Evolutionary conservation across 352 stramenopile species (phyloP).

Genomic region (Phytopythium sindhum): DNA sequence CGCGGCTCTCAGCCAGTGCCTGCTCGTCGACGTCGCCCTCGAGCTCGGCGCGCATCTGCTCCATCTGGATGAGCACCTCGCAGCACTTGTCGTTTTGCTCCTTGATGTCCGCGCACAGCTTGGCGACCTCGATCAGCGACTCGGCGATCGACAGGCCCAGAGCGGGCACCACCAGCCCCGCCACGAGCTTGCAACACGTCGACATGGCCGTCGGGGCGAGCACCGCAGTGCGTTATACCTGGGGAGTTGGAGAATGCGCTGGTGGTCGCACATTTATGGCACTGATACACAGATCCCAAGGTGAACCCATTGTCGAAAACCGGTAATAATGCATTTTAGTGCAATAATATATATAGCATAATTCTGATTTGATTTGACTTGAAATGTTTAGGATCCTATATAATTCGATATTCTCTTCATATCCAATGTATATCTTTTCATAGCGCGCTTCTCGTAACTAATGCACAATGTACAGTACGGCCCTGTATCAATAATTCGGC

Average conservation of each 20-base stretch:
- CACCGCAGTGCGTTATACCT: background rate
- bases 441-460: no score
- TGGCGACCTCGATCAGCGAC: constrained; percentile 14
- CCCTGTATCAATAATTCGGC: no score
- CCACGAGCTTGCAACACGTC: constrained; percentile 20
- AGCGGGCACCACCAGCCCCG: constrained; percentile 12
- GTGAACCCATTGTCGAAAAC: background rate
- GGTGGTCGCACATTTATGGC: background rate
- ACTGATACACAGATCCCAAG: no score
- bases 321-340: no score
- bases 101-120: constrained; percentile 24
- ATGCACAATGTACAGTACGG: no score
- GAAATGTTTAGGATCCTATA: no score
- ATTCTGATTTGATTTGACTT: no score
- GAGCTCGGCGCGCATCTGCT: constrained; percentile 18
- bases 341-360: no score
- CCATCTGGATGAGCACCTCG: constrained; percentile 15
- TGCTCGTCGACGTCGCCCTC: constrained; percentile 12
- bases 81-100: constrained; percentile 18
- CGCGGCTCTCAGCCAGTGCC: constrained; percentile 12
- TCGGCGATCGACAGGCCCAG: constrained; percentile 20
- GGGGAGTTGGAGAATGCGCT: background rate
- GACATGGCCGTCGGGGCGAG: constrained; percentile 9
- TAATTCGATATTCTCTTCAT: no score
- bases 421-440: no score